A percentile compares a stretch with the other conserved stretches of the same genome.
phyloP scores from a whole-genome alignment of 768 basidiomycete species.

The Lyophyllum decastes region DNA sequence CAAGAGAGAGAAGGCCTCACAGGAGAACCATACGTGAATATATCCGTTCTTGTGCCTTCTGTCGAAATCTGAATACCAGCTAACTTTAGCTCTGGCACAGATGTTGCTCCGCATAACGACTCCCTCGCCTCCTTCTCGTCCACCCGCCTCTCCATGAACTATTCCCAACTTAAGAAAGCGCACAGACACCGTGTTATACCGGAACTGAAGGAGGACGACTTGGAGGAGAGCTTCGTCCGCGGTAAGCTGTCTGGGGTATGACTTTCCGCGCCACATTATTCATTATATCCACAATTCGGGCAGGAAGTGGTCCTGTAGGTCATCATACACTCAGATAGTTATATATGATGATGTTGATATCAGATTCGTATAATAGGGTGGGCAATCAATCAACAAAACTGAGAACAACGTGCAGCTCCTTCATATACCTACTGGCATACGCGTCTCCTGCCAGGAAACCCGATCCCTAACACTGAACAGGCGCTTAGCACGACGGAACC shows the following conservation, averaged over 20 bases:
- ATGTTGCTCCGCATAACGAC: constrained; percentile 39
- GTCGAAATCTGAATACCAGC: constrained; percentile 13
- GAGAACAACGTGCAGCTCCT: constrained; percentile 88
- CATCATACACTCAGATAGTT: constrained; percentile 9
- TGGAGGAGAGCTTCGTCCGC: constrained; percentile 87
- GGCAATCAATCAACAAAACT: constrained; percentile 97
- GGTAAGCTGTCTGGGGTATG: constrained; percentile 44
- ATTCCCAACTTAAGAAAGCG: constrained; percentile 71
- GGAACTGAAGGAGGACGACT: constrained; percentile 71
- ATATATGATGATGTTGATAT: constrained; percentile 23
- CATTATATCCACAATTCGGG: not conserved
- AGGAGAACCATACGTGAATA: constrained; percentile 28
- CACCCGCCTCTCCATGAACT: constrained; percentile 42
- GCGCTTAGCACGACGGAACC: constrained; percentile 67
- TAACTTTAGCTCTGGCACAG: constrained; percentile 32
- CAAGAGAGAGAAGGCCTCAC: constrained; percentile 40
- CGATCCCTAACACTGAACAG: constrained; percentile 82
- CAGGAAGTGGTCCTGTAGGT: constrained; percentile 81
- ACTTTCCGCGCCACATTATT: not conserved
- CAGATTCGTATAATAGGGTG: constrained; percentile 53
- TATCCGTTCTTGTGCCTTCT: not conserved
- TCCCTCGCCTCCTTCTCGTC: constrained; percentile 18
- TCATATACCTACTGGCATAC: constrained; percentile 86
- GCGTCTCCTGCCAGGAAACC: constrained; percentile 87
- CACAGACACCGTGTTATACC: constrained; percentile 66